Evolutionary conservation across 768 basidiomycete genomes (phyloP), one percentile per base, ranked within the genome.

Genomic region (Kwoniella sp.): DNA sequence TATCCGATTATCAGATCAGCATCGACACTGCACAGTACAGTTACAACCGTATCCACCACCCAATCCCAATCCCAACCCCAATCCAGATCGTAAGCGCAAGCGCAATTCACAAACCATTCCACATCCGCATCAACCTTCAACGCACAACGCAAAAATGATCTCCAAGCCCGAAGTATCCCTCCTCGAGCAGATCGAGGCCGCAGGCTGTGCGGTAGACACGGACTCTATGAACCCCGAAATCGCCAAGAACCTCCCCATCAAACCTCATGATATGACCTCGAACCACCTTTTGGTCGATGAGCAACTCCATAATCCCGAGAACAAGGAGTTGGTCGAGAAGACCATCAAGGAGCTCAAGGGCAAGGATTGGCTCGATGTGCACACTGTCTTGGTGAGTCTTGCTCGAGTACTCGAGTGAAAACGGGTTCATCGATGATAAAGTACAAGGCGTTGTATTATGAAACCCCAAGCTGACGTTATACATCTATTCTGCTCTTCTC

Each of bases 321-420:
- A 77, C 72, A 69, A 75, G 63, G 73, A 75, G 51, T 44, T 75
- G 10, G 63, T 73, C 61, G 63, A 70, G 49, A 60, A 62, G 29
- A 69, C 69, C 46, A 66, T 75, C 55, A 61, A 44, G 25, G 73
- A 75, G 51, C 21, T 68, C 33, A 65, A 69, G 36, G 63, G 56
- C 52, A 58, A 55, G 13, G 44, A 51, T 27, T 70, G 67, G 69
- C 37, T 63, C 6, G 67, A 68, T 29, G 56, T 72, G 24, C 64
- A 64, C 46, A 64, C 60, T 47, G 30, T 52, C n/a, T 46, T 68
- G 46, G 72, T 74, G 40, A 53, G 69, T 68, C 52, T 29, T 6
- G n/a, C n/a, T n/a, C n/a, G n/a, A n/a, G n/a, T n/a, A n/a, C n/a
- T n/a, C n/a, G n/a, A n/a, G n/a, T n/a, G n/a, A n/a, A n/a, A n/a